These are phyloP conservation scores for Chionographis japonica DNA, from an alignment of 106 monocot genomes.

Conservation along the genomic window DNA sequence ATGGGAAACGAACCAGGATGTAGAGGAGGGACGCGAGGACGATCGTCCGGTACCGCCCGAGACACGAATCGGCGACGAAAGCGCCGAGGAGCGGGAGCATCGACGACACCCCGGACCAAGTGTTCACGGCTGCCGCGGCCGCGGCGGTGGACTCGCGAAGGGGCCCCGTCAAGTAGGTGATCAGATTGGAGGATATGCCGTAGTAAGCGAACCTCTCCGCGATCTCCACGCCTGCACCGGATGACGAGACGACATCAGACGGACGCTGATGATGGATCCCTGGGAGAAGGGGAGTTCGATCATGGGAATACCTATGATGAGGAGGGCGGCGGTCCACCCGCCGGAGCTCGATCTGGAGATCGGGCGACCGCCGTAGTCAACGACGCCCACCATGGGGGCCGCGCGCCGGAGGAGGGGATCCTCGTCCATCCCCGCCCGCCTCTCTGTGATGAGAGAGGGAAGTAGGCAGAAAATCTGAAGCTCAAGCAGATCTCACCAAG, in stretches of 20 bases:
- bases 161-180: conserved; percentile 54
- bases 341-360: conserved; percentile 11
- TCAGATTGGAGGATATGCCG: conserved; percentile 50
- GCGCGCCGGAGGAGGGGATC: too few relatives aligned
- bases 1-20: conserved; percentile 18
- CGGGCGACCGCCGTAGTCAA: conserved; percentile 12
- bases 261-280: too few relatives aligned
- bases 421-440: too few relatives aligned
- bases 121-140: conserved; percentile 42
- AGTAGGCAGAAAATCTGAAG: too few relatives aligned
- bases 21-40: conserved; percentile 35
- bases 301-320: conserved; percentile 20
- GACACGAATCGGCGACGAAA: conserved; percentile 45
- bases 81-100: conserved; percentile 55
- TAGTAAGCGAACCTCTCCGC: conserved; percentile 45
- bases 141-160: conserved; percentile 37
- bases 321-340: conserved; percentile 31
- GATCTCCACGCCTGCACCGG: conserved; percentile 43
- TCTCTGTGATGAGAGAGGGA: too few relatives aligned
- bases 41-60: conserved; percentile 51
- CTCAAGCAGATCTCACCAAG: too few relatives aligned
- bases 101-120: conserved; percentile 34
- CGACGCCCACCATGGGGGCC: not conserved
- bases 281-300: not conserved
- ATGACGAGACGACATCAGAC: too few relatives aligned